Evolutionary conservation across 345 rosid genomes (phyloP).

Genomic region (Brassica cretica): DNA sequence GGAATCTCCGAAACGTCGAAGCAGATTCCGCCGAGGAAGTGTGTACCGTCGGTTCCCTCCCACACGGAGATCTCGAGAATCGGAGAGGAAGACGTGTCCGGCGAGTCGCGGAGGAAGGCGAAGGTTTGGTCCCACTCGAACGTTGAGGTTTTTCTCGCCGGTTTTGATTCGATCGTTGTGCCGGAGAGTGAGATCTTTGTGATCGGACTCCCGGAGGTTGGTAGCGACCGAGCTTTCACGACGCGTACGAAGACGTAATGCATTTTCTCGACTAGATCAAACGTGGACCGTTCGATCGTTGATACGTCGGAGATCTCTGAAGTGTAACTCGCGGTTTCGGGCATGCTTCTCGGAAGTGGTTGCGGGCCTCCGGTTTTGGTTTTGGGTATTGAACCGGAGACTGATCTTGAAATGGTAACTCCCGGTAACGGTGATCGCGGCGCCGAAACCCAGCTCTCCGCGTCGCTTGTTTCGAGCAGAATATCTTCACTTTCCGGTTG

Average conservation of each 20-base stretch:
- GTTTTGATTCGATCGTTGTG: conserved; percentile 53
- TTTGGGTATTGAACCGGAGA: conserved; percentile 52
- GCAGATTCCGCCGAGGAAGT: conserved; percentile 77
- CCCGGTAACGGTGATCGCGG: conserved; percentile 41
- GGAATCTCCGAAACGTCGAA: conserved; percentile 83
- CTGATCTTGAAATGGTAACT: conserved; percentile 46
- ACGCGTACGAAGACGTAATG: conserved; percentile 82
- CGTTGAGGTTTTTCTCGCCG: conserved; percentile 54
- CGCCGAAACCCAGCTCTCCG: conserved; percentile 33
- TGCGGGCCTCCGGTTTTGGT: conserved; percentile 48
- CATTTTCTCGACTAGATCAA: conserved; percentile 95
- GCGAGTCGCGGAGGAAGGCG: conserved; percentile 75
- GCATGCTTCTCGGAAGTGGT: conserved; percentile 48
- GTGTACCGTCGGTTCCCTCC: conserved; percentile 45
- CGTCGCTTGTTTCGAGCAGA: conserved; percentile 23
- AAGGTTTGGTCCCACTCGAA: conserved; percentile 96
- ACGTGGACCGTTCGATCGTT: conserved; percentile 66
- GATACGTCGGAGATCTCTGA: conserved; percentile 60
- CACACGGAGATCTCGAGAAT: conserved; percentile 70
- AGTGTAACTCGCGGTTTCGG: conserved; percentile 45
- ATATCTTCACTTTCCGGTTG: conserved; percentile 38
- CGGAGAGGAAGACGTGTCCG: conserved; percentile 56
- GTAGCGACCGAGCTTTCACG: conserved; percentile 69
- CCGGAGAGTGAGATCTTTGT: conserved; percentile 57
- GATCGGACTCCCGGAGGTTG: conserved; percentile 68